Percentiles rank a stretch among this genome's conserved stretches.
These are phyloP conservation scores for Cicer bijugum DNA, from an alignment of 306 rosid genomes.

Conservation along the genomic window DNA sequence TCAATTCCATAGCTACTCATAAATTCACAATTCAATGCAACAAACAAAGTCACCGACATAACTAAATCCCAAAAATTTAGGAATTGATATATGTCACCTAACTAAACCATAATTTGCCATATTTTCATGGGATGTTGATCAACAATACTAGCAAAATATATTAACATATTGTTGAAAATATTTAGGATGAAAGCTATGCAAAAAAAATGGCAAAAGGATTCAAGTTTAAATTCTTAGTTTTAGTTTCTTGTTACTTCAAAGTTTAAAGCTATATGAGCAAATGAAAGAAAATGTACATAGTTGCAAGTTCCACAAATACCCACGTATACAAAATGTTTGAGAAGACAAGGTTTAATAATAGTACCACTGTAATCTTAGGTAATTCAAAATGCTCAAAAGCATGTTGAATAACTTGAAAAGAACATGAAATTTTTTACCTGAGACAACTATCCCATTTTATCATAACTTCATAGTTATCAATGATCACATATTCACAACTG, in stretches of 20 bases:
- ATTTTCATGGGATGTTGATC: conserved; percentile 1
- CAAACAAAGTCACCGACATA: neutral
- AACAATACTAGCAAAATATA: neutral
- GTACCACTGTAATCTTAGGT: neutral
- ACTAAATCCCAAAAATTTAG: neutral
- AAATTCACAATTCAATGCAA: neutral
- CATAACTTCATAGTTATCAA: no score
- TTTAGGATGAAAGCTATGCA: conserved; percentile 10
- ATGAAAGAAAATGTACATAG: conserved; percentile 25
- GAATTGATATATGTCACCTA: neutral
- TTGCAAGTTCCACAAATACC: neutral
- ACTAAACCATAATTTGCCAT: neutral
- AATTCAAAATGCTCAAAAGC: conserved; percentile 25
- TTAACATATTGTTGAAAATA: conserved; percentile 13
- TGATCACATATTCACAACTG: no score
- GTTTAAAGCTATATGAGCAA: neutral
- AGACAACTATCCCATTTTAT: neutral
- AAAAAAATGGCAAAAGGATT: neutral
- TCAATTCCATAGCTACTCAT: neutral
- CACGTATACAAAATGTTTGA: neutral
- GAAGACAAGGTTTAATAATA: conserved; percentile 9
- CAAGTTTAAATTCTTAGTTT: conserved; percentile 10
- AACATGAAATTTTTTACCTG: neutral
- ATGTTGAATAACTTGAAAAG: neutral
- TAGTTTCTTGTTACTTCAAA: neutral